Evolutionary conservation across 352 stramenopile species (phyloP), one percentile per base, ranked within the genome.

Genomic region (Chrysophaeum taylorii): DNA sequence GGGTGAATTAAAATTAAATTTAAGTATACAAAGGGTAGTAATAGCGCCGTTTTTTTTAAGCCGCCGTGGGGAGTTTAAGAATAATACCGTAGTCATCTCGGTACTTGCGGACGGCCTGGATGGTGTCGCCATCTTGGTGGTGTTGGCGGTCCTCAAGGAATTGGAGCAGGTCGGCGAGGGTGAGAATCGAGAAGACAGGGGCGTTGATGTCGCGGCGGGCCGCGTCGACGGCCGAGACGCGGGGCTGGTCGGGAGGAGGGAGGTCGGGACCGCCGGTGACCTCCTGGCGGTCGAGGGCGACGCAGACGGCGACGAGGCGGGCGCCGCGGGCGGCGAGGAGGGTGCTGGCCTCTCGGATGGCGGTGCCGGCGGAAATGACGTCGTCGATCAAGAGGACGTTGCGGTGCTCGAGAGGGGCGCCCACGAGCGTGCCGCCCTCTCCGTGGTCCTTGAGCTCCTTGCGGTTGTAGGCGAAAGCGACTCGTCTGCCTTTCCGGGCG

Each of bases 361-460:
- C 95, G 67, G 94, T 99, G 39, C 96, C 96, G 16, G 94, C 94
- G 7, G 94, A 98, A 74, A 99, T 99, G 25, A 99, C 96, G 84
- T 99, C 96, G 79, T 99, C 96, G 61, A 99, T 89, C 70, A 99
- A 92, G 39, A 99, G 79, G 27, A 99, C 93, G 41, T 89, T 87
- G 81, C 98, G 98, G 62, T 85, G 87, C 23, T 88, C 86, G 82
- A 98, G 92, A 60, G 90, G 84, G 27, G 92, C 90, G 50, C 95
- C 95, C 0, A 99, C 94, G 29, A 99, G 85, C 39, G 89, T 85
- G 29, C 95, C 95, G 37, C 94, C 94, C 80, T 99, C 95, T 50
- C 95, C 95, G 80, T 99, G 95, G 78, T 98, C 93, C 82, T 99
- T 99, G 12, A 89, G 89, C 82, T 99, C 96, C 81, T 99, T 99